phyloP scores from a whole-genome alignment of 768 basidiomycete species.

The Filobasidium floriforme region DNA sequence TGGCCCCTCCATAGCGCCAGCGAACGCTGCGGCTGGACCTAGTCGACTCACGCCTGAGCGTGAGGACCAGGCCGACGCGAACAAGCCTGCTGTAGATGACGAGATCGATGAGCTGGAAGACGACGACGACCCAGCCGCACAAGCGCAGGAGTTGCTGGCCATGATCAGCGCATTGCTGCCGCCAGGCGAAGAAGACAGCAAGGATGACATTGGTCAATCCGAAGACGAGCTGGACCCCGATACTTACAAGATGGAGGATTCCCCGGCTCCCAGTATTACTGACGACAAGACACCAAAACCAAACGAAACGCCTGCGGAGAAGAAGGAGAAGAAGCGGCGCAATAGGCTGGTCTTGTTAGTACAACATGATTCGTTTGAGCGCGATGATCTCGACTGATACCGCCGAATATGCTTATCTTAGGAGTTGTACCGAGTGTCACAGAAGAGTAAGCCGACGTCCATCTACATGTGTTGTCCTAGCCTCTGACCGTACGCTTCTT shows the following conservation, averaged over 20 bases:
- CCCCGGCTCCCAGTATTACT: not conserved
- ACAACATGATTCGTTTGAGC: too few relatives aligned
- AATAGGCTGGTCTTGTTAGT: slow-evolving; percentile 37
- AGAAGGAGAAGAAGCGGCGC: slow-evolving; percentile 33
- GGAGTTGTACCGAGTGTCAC: slow-evolving; percentile 42
- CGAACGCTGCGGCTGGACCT: not conserved
- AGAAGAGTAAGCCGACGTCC: slow-evolving; percentile 30
- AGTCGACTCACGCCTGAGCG: not conserved
- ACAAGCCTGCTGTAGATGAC: not conserved
- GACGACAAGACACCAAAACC: not conserved
- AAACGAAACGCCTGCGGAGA: slow-evolving; percentile 20
- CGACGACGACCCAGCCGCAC: slow-evolving; percentile 2
- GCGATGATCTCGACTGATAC: too few relatives aligned
- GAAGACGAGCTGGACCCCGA: slow-evolving; percentile 3
- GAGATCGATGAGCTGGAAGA: slow-evolving; percentile 3
- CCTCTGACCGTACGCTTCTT: too few relatives aligned
- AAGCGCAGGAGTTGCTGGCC: not conserved
- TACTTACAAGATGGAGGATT: not conserved
- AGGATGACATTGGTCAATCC: not conserved
- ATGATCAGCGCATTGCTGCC: slow-evolving; percentile 8
- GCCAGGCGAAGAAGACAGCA: not conserved
- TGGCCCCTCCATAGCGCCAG: not conserved
- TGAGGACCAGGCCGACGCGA: too few relatives aligned
- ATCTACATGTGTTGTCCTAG: too few relatives aligned
- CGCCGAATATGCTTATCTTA: not conserved